Base-by-base conservation (phyloP, 371 early-diverging fungal genomes). In the Mortierella sp. region DNA sequence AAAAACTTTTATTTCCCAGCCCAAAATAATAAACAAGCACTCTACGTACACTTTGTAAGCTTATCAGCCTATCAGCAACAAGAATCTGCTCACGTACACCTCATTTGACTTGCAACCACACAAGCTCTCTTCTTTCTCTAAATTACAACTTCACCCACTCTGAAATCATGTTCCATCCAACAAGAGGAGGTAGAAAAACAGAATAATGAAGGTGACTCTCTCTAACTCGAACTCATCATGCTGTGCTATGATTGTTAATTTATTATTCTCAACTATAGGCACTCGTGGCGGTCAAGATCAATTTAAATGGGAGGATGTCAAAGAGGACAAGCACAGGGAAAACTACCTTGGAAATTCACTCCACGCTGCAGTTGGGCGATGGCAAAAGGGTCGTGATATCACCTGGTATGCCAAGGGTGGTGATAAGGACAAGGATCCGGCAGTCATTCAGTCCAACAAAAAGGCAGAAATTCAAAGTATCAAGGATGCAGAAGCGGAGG, bases 281-380 rank as follows among this genome's bases (percentile, higher is more conserved):
- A 88, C 88, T 24, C 86, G 91, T 58, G 90, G 90, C 24, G 91
- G 93, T 16, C 85, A 85, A 75, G 92, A 91, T 83, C 92, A 91
- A 62, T 86, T 86, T 63, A 85, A 75, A 28, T 86, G 86, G 85
- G 84, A 83, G 45, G 90, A 91, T 61, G 96, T 94, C 40, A 94
- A 94, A 76, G 91, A 92, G 62, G 95, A 96, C 77, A 93, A 94
- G 72, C 86, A 95, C 79, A 88, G 96, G 53, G 94, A 94, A 86
- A 93, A 94, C 81, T 96, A 96, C 79, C 88, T 96, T 19, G 96
- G 96, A 13, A 93, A 96, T 84, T 94, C 94, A 3, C 68, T 96
- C 22, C 89, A 88, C 77, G 96, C 96, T 0, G 92, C 95, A 9
- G 94, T 95, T 0, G 96, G 96, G 3, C 81, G 91, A 50, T 92